phyloP scores from a whole-genome alignment of 1,284 basidiomycete species.

The Rhodotorula sp. region DNA sequence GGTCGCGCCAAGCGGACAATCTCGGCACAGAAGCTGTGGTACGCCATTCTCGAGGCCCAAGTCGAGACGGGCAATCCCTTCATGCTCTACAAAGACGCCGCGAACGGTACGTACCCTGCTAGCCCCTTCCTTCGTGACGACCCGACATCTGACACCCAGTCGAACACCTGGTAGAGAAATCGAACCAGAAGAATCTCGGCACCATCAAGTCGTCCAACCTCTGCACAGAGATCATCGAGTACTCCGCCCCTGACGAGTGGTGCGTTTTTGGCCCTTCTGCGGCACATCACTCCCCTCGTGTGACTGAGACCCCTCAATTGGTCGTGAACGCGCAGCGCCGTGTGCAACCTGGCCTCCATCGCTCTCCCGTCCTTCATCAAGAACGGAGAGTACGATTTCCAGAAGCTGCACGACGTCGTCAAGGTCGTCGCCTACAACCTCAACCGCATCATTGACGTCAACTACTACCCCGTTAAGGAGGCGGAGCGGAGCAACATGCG shows the following conservation, averaged over 20 bases:
- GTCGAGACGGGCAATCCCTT: constrained; percentile 98
- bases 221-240: constrained; percentile 99
- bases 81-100: constrained; percentile 85
- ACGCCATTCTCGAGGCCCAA: constrained; percentile 93
- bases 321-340: constrained; percentile 56
- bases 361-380: constrained; percentile 69
- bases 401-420: constrained; percentile 88
- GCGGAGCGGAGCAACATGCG: constrained; percentile 93
- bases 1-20: constrained; percentile 83
- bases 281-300: not conserved
- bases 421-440: constrained; percentile 96
- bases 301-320: not conserved
- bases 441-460: constrained; percentile 90
- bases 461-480: constrained; percentile 88
- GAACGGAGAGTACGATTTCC: constrained; percentile 59
- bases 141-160: constrained; percentile 44
- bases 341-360: constrained; percentile 97
- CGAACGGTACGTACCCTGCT: constrained; percentile 48
- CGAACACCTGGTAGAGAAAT: constrained; percentile 63
- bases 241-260: constrained; percentile 94
- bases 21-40: constrained; percentile 98
- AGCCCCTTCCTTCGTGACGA: not conserved
- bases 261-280: constrained; percentile 59
- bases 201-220: constrained; percentile 99
- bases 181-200: constrained; percentile 97